Evolutionary conservation across 2,329 filamentous ascomycete genomes (phyloP), one percentile per base, ranked within the genome.

Genomic region (Coniochaeta hoffmannii): DNA sequence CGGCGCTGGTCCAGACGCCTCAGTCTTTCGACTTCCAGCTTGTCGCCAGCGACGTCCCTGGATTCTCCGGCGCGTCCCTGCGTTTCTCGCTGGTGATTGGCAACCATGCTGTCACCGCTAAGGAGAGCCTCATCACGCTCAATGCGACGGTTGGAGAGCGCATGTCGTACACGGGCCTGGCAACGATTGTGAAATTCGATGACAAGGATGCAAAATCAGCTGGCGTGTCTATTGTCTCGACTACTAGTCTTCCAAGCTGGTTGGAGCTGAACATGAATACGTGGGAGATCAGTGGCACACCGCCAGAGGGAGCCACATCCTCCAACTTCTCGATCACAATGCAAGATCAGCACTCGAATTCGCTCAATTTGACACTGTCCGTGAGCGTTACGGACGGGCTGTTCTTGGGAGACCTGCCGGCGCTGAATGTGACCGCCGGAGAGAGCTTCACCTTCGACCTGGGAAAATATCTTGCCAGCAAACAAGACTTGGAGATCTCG

Each of bases 41-140:
- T 7, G 82, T 94, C 53, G 90, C 89, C 1, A 93, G 88, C 1
- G 88, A 95, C 65, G 81, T 90, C 17, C 74, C 81, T n/a, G 90
- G 89, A 1, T 96, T 92, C 66, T 81, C 87, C 5, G 86, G 84
- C 1, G 77, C 80, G 10, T 79, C 80, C 1, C 66, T 87, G 53
- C 72, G 75, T 0, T 95, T 96, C 67, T 83, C 85, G 6, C 79
- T 96, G 34, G 76, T 86, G 2, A 83, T 96, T 19, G 86, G 86
- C 49, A 81, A 76, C 53, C 88, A 91, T 68, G 79, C 86, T 60
- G 73, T 96, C 38, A 80, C 79, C 1, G 87, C 88, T 59, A 77
- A 80, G 2, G 75, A 83, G 10, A 77, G 80, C 6, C 66, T 75
- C 9, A 72, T 89, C 53, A 68, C 71, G 3, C 68, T 88, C 44